A percentile compares a stretch with the other conserved stretches of the same genome.
phyloP scores from a whole-genome alignment of 495 filamentous ascomycete species.

The Annulohypoxylon moriforme region DNA sequence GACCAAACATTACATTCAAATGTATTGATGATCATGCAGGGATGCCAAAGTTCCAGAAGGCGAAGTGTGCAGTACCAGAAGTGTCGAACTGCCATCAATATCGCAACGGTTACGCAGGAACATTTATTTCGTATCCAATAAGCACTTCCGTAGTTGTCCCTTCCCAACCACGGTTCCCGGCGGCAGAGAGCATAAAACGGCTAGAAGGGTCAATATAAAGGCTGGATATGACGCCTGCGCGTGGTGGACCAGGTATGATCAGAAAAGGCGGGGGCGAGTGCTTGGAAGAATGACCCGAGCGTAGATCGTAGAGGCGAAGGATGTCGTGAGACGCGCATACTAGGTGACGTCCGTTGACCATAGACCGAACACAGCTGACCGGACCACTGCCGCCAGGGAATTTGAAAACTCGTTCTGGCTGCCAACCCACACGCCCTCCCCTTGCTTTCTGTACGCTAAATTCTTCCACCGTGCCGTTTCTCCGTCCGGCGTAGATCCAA shows the following conservation, averaged over 20 bases:
- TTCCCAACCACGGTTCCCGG: slow-evolving; percentile 95
- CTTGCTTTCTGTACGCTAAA: slow-evolving; percentile 88
- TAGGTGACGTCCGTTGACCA: slow-evolving; percentile 94
- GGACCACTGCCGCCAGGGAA: slow-evolving; percentile 90
- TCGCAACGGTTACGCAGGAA: slow-evolving; percentile 20
- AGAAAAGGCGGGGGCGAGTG: slow-evolving; percentile 90
- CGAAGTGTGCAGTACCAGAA: neutral
- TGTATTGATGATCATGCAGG: neutral
- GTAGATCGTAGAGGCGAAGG: slow-evolving; percentile 88
- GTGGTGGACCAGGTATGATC: slow-evolving; percentile 90
- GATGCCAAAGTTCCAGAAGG: neutral
- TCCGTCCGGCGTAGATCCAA: slow-evolving; percentile 89
- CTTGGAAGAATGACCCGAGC: slow-evolving; percentile 70
- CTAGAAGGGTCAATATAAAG: slow-evolving; percentile 89
- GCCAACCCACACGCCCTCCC: slow-evolving; percentile 53
- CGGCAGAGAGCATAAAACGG: slow-evolving; percentile 88
- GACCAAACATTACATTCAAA: neutral
- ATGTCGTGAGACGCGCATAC: slow-evolving; percentile 97
- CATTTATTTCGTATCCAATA: slow-evolving; percentile 88
- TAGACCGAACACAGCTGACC: slow-evolving; percentile 85
- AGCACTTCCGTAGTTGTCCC: slow-evolving; percentile 91
- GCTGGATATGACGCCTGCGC: slow-evolving; percentile 86
- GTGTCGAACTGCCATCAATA: neutral
- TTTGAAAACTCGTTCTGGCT: slow-evolving; percentile 83
- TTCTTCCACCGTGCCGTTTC: slow-evolving; percentile 96